A percentile compares a stretch with the other conserved stretches of the same genome.
Evolutionary conservation across 768 basidiomycete species (phyloP).

Genomic region (Coprinellus micaceus): DNA sequence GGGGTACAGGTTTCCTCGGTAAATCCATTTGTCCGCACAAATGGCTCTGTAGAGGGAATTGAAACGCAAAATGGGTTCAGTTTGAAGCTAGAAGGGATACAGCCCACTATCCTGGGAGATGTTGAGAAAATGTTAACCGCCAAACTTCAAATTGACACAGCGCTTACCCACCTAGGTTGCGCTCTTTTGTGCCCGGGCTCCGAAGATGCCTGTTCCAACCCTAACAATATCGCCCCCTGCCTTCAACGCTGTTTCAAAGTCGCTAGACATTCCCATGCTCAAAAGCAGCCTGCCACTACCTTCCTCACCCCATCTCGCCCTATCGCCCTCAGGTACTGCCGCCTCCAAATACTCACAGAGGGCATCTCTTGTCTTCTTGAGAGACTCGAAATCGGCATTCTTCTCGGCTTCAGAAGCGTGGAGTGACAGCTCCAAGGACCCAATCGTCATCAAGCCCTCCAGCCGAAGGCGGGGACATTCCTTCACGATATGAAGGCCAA

Average conservation of each 20-base stretch:
- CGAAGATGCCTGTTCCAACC: slow-evolving; percentile 91
- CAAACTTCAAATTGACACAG: background rate
- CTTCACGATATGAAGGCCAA: slow-evolving; percentile 68
- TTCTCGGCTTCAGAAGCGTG: slow-evolving; percentile 40
- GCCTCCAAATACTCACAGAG: slow-evolving; percentile 45
- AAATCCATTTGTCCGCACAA: slow-evolving; percentile 1
- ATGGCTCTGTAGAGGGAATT: background rate
- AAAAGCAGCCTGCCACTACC: slow-evolving; percentile 48
- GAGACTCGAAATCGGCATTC: slow-evolving; percentile 69
- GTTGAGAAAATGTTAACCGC: background rate
- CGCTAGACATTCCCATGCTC: slow-evolving; percentile 97
- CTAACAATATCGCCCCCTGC: slow-evolving; percentile 85
- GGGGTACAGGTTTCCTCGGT: slow-evolving; percentile 2
- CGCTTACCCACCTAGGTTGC: slow-evolving; percentile 3
- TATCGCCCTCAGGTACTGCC: slow-evolving; percentile 19
- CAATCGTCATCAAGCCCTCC: slow-evolving; percentile 96
- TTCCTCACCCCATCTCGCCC: slow-evolving; percentile 46
- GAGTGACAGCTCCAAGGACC: slow-evolving; percentile 72
- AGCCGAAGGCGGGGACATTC: slow-evolving; percentile 74
- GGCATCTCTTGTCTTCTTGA: slow-evolving; percentile 60
- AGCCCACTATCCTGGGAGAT: background rate
- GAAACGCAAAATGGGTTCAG: background rate
- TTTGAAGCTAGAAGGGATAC: background rate
- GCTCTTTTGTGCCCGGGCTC: slow-evolving; percentile 56
- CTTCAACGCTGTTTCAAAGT: slow-evolving; percentile 82